A percentile compares a stretch with the other conserved stretches of the same genome.
These are phyloP conservation scores for Hypoxylon sp. DNA, from an alignment of 2,329 filamentous ascomycete species.

Conservation along the genomic window DNA sequence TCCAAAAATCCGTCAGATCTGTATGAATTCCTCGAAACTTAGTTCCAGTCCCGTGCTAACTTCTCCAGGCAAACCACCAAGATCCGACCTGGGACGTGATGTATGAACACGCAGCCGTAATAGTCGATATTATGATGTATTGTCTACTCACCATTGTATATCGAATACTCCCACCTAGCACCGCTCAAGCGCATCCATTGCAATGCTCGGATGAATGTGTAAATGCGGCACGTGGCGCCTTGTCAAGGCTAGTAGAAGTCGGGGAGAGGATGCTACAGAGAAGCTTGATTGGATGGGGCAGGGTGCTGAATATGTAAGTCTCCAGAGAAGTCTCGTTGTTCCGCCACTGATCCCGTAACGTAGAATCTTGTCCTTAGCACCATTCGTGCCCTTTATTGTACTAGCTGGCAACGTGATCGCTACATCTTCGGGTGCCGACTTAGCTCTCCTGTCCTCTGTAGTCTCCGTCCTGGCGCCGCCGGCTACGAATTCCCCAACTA, in stretches of 20 bases:
- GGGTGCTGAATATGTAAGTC: slow-evolving; percentile 48
- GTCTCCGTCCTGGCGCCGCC: slow-evolving; percentile 38
- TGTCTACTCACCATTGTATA: slow-evolving; percentile 39
- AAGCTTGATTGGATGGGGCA: slow-evolving; percentile 29
- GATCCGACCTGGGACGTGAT: slow-evolving; percentile 31
- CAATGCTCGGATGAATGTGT: slow-evolving; percentile 51
- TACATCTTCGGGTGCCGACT: slow-evolving; percentile 45
- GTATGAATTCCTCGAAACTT: slow-evolving; percentile 33
- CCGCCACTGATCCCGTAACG: slow-evolving; percentile 9
- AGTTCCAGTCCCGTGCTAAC: slow-evolving; percentile 19
- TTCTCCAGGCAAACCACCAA: slow-evolving; percentile 20
- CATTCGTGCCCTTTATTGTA: slow-evolving; percentile 50
- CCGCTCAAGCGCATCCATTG: slow-evolving; percentile 42
- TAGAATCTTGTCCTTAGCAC: slow-evolving; percentile 48
- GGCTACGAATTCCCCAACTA: slow-evolving; percentile 30
- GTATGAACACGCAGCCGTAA: slow-evolving; percentile 18
- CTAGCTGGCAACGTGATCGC: slow-evolving; percentile 51
- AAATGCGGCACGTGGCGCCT: slow-evolving; percentile 43
- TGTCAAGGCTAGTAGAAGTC: slow-evolving; percentile 42
- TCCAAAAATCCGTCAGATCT: slow-evolving; percentile 36
- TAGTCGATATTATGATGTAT: slow-evolving; percentile 36
- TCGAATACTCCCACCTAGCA: slow-evolving; percentile 32
- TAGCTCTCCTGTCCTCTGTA: slow-evolving; percentile 45
- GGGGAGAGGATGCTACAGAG: slow-evolving; percentile 35
- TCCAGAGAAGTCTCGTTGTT: not conserved